Evolutionary conservation across 2,329 filamentous ascomycete genomes (phyloP).

Genomic region (Cercospora berteroae): DNA sequence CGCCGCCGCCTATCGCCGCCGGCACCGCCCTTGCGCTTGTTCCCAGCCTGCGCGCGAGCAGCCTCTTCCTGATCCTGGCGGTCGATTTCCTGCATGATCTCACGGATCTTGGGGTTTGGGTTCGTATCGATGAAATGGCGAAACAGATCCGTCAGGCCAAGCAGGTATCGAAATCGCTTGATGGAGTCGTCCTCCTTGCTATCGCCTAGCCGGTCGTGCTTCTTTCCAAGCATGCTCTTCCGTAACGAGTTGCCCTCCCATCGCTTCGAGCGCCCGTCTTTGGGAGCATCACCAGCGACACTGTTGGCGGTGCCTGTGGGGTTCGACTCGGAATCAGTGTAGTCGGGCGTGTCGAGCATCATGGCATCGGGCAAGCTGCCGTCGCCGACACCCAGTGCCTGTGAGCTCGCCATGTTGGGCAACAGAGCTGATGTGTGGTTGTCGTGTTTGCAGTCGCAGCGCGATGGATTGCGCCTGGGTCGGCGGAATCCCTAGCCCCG

Average conservation of each 20-base stretch:
- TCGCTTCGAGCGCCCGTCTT: conserved; percentile 79
- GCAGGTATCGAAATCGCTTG: conserved; percentile 86
- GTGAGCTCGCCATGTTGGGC: conserved; percentile 28
- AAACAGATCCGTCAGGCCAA: conserved; percentile 94
- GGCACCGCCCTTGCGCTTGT: conserved; percentile 79
- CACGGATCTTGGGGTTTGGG: conserved; percentile 88
- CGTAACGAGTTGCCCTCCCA: conserved; percentile 86
- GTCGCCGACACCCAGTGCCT: conserved; percentile 33
- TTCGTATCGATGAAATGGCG: conserved; percentile 99
- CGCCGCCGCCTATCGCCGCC: conserved; percentile 74
- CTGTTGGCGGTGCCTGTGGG: conserved; percentile 75
- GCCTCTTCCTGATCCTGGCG: conserved; percentile 77
- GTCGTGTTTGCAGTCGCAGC: neutral
- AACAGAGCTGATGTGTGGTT: neutral
- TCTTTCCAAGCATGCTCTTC: conserved; percentile 89
- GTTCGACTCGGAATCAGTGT: conserved; percentile 66
- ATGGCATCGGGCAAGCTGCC: conserved; percentile 33
- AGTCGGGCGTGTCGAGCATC: conserved; percentile 60
- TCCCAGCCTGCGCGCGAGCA: conserved; percentile 64
- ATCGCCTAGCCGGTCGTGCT: conserved; percentile 86
- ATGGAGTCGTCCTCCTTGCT: conserved; percentile 98
- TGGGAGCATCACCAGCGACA: conserved; percentile 68
- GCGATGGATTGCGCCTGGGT: conserved; percentile 20
- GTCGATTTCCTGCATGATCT: conserved; percentile 92
- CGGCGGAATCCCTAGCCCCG: conserved; percentile 2